Percentiles rank a stretch among this genome's conserved stretches.
Conservation (phyloP, 495 filamentous ascomycete genomes). For the Pseudevernia furfuracea region DNA sequence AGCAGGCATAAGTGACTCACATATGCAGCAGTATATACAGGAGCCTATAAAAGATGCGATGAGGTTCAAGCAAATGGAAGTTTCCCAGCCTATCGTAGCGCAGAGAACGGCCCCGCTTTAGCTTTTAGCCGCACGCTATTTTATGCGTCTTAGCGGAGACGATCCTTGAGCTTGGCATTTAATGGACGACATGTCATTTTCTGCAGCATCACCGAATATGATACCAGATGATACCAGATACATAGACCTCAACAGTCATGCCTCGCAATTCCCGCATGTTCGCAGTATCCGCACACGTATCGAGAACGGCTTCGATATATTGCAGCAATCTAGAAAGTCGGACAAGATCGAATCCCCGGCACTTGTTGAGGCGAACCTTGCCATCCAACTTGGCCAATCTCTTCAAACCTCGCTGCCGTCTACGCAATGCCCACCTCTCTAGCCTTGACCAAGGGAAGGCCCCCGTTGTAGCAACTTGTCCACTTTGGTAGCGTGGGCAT, state of each 20-base stretch:
- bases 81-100: slow-evolving; percentile 13
- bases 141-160: background rate
- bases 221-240: too few species aligned
- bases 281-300: background rate
- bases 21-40: background rate
- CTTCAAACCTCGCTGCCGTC: background rate
- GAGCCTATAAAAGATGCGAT: background rate
- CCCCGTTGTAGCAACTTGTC: background rate
- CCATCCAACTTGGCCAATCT: background rate
- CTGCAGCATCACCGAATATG: background rate
- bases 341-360: background rate
- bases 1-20: slow-evolving; percentile 15
- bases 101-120: background rate
- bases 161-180: slow-evolving; percentile 1
- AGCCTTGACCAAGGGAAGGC: background rate
- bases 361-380: background rate
- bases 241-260: background rate
- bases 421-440: background rate
- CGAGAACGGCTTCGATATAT: background rate
- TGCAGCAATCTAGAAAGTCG: background rate
- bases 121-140: too few species aligned
- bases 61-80: slow-evolving; percentile 11
- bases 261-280: background rate
- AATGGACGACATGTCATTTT: background rate
- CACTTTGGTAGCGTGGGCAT: background rate